These are phyloP conservation scores for Dysphania ambrosioides DNA, from an alignment of 148 eudicot genomes.

Conservation along the genomic window DNA sequence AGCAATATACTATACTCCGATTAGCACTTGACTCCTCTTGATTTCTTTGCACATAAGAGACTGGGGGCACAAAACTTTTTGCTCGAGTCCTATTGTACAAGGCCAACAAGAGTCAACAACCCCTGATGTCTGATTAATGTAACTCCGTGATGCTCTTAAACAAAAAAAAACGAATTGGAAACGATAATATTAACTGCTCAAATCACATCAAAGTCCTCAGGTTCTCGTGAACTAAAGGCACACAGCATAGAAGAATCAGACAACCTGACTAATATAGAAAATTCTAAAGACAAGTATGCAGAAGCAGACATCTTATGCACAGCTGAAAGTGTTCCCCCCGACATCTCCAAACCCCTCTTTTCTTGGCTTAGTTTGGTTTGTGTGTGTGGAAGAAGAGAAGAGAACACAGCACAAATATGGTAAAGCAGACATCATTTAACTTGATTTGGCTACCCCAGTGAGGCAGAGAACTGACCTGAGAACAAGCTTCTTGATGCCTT, in stretches of 20 bases:
- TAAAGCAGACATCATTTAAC: not conserved
- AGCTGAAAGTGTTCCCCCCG: not conserved
- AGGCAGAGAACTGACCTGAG: conserved; percentile 56
- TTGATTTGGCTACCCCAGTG: not conserved
- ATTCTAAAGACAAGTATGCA: not conserved
- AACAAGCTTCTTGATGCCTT: conserved; percentile 98
- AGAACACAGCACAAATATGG: not conserved
- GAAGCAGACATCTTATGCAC: not conserved
- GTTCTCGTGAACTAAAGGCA: not conserved
- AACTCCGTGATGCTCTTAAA: not conserved
- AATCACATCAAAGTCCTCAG: not conserved
- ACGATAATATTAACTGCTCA: not conserved
- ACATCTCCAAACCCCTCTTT: not conserved
- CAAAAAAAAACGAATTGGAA: not conserved
- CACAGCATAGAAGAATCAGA: not conserved
- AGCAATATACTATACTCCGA: not conserved
- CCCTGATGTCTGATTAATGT: not conserved
- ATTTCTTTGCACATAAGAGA: not conserved
- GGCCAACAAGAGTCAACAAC: too few relatives aligned
- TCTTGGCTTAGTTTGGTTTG: not conserved
- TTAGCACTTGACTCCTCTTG: not conserved
- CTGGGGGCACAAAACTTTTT: not conserved
- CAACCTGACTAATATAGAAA: not conserved
- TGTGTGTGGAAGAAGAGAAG: not conserved
- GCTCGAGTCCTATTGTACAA: not conserved